phyloP scores from a whole-genome alignment of 2,329 filamentous ascomycete genomes.

The Penicillium corylophilum region DNA sequence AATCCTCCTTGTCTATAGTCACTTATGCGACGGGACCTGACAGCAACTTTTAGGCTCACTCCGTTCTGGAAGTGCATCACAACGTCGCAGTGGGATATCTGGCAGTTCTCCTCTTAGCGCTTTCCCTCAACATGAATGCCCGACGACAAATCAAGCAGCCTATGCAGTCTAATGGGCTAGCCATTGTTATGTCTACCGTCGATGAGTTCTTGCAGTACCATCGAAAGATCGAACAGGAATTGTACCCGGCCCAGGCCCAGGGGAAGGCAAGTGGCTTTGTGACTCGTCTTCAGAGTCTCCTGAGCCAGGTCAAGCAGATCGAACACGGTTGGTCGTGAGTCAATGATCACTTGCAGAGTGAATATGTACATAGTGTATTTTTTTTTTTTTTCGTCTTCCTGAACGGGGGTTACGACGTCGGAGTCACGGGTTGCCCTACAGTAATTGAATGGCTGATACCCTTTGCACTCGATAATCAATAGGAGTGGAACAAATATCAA shows the following conservation, averaged over 20 bases:
- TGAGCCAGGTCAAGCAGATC: constrained; percentile 43
- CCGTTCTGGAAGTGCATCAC: constrained; percentile 67
- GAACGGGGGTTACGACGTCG: background rate
- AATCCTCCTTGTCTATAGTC: constrained; percentile 34
- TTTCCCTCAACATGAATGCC: constrained; percentile 61
- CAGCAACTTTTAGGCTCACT: constrained; percentile 46
- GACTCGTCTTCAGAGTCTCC: constrained; percentile 53
- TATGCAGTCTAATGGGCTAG: constrained; percentile 50
- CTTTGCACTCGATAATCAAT: too few relatives aligned
- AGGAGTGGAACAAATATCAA: too few relatives aligned
- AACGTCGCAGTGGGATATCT: constrained; percentile 87
- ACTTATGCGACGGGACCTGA: constrained; percentile 6
- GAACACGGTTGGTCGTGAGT: constrained; percentile 4
- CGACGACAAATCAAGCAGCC: constrained; percentile 42
- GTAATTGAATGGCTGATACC: background rate
- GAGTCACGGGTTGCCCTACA: background rate
- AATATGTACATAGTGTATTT: background rate
- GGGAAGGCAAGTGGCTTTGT: constrained; percentile 55
- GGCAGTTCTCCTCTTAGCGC: constrained; percentile 76
- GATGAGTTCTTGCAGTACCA: constrained; percentile 63
- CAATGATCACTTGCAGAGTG: background rate
- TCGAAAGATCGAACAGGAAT: constrained; percentile 56
- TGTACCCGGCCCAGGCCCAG: constrained; percentile 42
- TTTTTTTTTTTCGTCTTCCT: background rate
- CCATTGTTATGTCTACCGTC: constrained; percentile 56